Evolutionary conservation across 495 filamentous ascomycete species (phyloP), one percentile per base, ranked within the genome.

Genomic region (Lasiosphaeria miniovina): DNA sequence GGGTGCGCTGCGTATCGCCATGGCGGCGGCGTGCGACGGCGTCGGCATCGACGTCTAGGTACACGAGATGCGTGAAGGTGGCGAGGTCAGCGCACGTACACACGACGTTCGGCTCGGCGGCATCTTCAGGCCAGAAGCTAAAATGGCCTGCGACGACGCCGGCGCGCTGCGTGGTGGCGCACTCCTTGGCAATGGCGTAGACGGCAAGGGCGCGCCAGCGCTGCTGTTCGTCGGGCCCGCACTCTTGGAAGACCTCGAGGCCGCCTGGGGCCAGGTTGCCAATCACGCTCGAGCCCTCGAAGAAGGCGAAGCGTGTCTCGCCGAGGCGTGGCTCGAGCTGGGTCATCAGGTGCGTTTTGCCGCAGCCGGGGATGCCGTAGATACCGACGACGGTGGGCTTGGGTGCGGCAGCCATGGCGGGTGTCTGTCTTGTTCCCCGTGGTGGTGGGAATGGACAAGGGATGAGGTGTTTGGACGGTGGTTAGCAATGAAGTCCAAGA

Each of bases 351-450:
- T 62, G 76, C 5, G 81, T 74, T 68, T 88, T 89, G 12, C 86
- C 85, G 33, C 66, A 80, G n/a, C 85, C 86, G 7, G 86, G 75
- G 55, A 88, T 11, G 32, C 84, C 86, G 63, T 87, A 88, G 9
- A 88, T 49, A 17, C 86, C 85, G 15, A 88, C 67, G 32, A 88
- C 68, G 32, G 69, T 65, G 14, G 79, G 73, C 12, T 41, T 41
- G 2, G 38, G 38, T 24, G 24, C 24, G 24, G 24, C 24, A 24
- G 24, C 24, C 24, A 24, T 24, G 2, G 24, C 2, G 24, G 24
- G 24, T 24, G 24, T 24, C 24, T 0, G 24, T 24, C 24, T 24
- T 24, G 24, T 24, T 24, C 24, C 24, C 24, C 24, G 24, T 24
- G 2, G 24, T 24, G 2, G 24, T 24, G 24, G 24, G 24, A 24